Base-by-base conservation (phyloP, 2,329 filamentous ascomycete species). In the Fusarium bulbicola region DNA sequence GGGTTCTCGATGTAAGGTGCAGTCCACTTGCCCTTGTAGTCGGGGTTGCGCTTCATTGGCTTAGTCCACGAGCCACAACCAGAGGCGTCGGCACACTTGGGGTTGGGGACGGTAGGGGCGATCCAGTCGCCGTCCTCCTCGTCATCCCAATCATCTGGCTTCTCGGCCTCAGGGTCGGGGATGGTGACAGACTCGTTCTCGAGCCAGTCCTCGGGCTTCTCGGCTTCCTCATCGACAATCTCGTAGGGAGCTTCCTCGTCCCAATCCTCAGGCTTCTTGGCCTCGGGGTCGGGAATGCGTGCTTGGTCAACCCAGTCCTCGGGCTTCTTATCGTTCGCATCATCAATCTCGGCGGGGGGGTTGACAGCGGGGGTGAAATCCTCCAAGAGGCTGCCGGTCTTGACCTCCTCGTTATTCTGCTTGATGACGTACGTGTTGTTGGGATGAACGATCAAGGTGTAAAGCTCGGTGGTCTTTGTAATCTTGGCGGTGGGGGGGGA, bases 41-140 rank as follows among this genome's bases (percentile, higher is more conserved):
- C 93, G 74, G 94, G 94, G 91, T 98, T 98, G 87, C 92, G 93
- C 87, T 92, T 97, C 90, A 93, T 91, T 76, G 96, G 96, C 86
- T 93, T 91, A 79, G 92, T 89, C 96, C 96, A 99, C 79, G 92
- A 90, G 79, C 96, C 96, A 84, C 96, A 98, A 80, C 96, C 96
- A 86, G 95, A 95, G 76, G 87, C 93, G 66, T 98, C 95, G 74
- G 92, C 90, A 82, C 96, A 98, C 91, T 97, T 97, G 84, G 95
- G 93, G 91, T 99, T 98, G 82, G 94, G 90, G 62, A 99, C 91
- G 62, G 92, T 95, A 66, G 95, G 96, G 59, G 95, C 86, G 76
- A 97, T 84, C 95, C 95, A 99, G 87, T 99, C 96, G 84, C 96
- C 96, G 83, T 99, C 96, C 87, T 99, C 96, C 87, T 99, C 96